Conservation (phyloP, 495 filamentous ascomycete species). For the Mycothermus thermophilus region DNA sequence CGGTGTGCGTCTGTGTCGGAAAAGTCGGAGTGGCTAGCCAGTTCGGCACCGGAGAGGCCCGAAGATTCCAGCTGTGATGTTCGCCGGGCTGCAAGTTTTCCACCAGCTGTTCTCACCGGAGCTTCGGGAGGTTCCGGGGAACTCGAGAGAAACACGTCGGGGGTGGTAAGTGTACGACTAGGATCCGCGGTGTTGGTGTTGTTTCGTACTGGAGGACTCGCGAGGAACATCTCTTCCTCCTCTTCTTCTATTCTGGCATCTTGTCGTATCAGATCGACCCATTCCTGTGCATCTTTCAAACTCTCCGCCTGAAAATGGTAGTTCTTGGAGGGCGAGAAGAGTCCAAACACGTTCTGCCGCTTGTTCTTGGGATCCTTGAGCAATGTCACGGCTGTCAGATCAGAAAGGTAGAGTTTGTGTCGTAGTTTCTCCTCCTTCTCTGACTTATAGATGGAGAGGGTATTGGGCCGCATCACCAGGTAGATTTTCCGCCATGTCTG, state of each 20-base stretch:
- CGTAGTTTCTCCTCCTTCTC: conserved; percentile 78
- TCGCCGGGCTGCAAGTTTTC: conserved; percentile 24
- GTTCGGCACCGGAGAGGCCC: conserved; percentile 58
- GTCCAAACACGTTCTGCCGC: conserved; percentile 67
- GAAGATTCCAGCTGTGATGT: conserved; percentile 57
- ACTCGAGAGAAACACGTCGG: conserved; percentile 38
- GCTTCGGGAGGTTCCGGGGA: conserved; percentile 45
- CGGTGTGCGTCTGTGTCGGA: conserved; percentile 53
- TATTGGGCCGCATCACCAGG: conserved; percentile 81
- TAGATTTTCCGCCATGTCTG: conserved; percentile 81
- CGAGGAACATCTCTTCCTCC: conserved; percentile 63
- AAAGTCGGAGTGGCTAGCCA: conserved; percentile 80
- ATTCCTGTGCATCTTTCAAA: conserved; percentile 65
- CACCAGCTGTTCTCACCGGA: conserved; percentile 22
- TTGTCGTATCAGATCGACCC: conserved; percentile 69
- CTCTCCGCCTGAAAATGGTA: conserved; percentile 71
- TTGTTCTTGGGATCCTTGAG: conserved; percentile 79
- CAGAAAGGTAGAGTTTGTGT: conserved; percentile 73
- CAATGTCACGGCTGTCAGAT: conserved; percentile 78
- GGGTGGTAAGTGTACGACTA: conserved; percentile 7
- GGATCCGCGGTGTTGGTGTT: background rate
- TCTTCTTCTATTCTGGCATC: conserved; percentile 76
- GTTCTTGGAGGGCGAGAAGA: conserved; percentile 87
- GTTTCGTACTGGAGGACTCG: conserved; percentile 36
- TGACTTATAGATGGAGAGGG: conserved; percentile 91